Evolutionary conservation across 306 rosid genomes (phyloP).

Genomic region (Potentilla sterilis): DNA sequence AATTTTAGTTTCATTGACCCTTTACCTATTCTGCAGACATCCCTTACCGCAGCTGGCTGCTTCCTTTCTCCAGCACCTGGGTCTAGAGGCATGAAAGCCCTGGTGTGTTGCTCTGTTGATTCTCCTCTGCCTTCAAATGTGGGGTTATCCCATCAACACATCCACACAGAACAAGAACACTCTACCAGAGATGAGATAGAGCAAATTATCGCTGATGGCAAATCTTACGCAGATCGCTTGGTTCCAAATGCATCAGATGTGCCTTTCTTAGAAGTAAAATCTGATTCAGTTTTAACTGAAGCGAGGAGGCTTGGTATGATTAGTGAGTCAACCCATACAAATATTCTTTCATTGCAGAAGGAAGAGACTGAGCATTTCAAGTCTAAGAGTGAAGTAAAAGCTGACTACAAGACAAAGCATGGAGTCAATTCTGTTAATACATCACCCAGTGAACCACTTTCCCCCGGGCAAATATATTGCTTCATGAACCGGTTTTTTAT

Average conservation of each 20-base stretch:
- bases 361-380: slow-evolving; percentile 69
- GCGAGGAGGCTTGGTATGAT: slow-evolving; percentile 61
- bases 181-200: slow-evolving; percentile 38
- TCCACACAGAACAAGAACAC: slow-evolving; percentile 27
- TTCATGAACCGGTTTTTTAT: slow-evolving; percentile 81
- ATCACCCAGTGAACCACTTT: slow-evolving; percentile 40
- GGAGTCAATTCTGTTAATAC: slow-evolving; percentile 33
- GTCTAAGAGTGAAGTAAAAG: slow-evolving; percentile 38
- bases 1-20: neutral
- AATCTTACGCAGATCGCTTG: slow-evolving; percentile 39
- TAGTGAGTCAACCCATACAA: slow-evolving; percentile 56
- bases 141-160: slow-evolving; percentile 36
- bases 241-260: slow-evolving; percentile 56
- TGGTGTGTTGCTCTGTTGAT: slow-evolving; percentile 71
- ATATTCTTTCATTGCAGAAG: slow-evolving; percentile 50
- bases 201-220: slow-evolving; percentile 48
- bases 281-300: slow-evolving; percentile 58
- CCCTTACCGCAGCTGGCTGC: slow-evolving; percentile 86
- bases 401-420: slow-evolving; percentile 35
- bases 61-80: slow-evolving; percentile 93
- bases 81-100: slow-evolving; percentile 64
- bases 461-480: slow-evolving; percentile 49
- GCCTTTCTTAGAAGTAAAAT: slow-evolving; percentile 58
- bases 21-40: slow-evolving; percentile 45
- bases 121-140: slow-evolving; percentile 53